A percentile compares a stretch with the other conserved stretches of the same genome.
Evolutionary conservation across 371 early-diverging fungal genomes (phyloP).

Genomic region (Choanephora cucurbitarum): DNA sequence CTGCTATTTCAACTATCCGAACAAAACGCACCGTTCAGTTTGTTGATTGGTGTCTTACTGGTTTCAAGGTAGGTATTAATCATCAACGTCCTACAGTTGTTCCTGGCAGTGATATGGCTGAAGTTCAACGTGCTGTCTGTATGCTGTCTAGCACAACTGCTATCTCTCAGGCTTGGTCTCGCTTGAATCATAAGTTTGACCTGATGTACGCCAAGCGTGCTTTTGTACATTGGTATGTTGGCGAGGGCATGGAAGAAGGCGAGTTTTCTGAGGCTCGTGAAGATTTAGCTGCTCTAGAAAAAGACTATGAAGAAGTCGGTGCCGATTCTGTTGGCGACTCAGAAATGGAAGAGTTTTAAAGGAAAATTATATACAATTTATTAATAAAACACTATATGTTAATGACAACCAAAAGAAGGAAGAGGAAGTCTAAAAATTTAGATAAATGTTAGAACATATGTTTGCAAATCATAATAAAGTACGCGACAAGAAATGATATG

Average conservation of each 20-base stretch:
- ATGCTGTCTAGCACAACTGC: slow-evolving; percentile 96
- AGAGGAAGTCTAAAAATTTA: background rate
- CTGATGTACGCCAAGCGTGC: slow-evolving; percentile 98
- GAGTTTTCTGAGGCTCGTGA: slow-evolving; percentile 91
- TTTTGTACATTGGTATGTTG: slow-evolving; percentile 99
- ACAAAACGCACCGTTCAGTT: slow-evolving; percentile 91
- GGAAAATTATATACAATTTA: too few relatives aligned
- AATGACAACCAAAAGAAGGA: background rate
- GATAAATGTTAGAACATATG: background rate
- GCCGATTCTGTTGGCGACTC: slow-evolving; percentile 84
- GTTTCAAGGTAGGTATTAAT: slow-evolving; percentile 98
- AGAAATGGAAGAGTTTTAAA: slow-evolving; percentile 56
- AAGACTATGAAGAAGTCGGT: slow-evolving; percentile 99
- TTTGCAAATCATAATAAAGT: background rate
- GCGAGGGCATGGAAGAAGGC: slow-evolving; percentile 96
- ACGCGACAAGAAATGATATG: slow-evolving; percentile 6
- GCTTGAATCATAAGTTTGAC: slow-evolving; percentile 95
- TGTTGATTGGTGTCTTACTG: slow-evolving; percentile 99
- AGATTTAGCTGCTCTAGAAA: slow-evolving; percentile 98
- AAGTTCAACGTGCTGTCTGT: slow-evolving; percentile 93
- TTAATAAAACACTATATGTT: background rate
- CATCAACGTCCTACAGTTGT: slow-evolving; percentile 87
- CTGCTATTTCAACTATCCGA: slow-evolving; percentile 85
- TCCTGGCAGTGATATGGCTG: slow-evolving; percentile 89
- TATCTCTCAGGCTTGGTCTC: slow-evolving; percentile 96